Percentiles rank a stretch among this genome's conserved stretches.
Conservation (phyloP, 768 basidiomycete genomes). For the Tricholoma terreum region DNA sequence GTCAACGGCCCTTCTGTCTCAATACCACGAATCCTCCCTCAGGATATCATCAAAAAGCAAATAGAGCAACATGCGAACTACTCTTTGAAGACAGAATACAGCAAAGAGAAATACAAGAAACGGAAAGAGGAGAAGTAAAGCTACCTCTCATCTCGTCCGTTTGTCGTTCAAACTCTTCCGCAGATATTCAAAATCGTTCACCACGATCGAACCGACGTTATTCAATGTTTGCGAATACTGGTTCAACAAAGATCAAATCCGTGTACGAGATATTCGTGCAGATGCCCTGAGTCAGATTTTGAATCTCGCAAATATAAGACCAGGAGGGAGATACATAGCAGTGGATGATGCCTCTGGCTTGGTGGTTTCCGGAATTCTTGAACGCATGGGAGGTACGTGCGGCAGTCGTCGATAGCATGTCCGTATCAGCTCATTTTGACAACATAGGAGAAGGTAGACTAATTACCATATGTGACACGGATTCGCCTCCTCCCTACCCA, state of each 20-base stretch:
- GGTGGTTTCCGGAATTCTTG: slow-evolving; percentile 79
- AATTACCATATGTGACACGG: slow-evolving; percentile 82
- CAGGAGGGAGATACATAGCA: slow-evolving; percentile 83
- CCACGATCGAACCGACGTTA: slow-evolving; percentile 82
- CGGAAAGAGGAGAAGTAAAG: slow-evolving; percentile 94
- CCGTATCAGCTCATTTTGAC: slow-evolving; percentile 3
- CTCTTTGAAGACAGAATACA: slow-evolving; percentile 94
- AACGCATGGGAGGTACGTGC: slow-evolving; percentile 74
- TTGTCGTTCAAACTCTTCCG: not conserved
- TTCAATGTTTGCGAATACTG: slow-evolving; percentile 89
- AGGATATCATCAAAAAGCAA: slow-evolving; percentile 95
- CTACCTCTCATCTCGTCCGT: not conserved
- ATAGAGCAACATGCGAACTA: slow-evolving; percentile 92
- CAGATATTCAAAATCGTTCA: slow-evolving; percentile 86
- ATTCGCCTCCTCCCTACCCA: slow-evolving; percentile 91
- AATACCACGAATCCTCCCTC: slow-evolving; percentile 15
- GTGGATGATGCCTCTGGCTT: slow-evolving; percentile 93
- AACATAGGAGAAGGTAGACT: slow-evolving; percentile 71
- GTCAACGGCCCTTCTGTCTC: slow-evolving; percentile 7
- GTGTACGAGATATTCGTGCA: slow-evolving; percentile 79
- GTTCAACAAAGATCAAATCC: slow-evolving; percentile 77
- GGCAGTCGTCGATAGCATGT: not conserved
- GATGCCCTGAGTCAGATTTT: slow-evolving; percentile 91
- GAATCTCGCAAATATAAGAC: slow-evolving; percentile 75
- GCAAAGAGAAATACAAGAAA: slow-evolving; percentile 97